A percentile compares a stretch with the other conserved stretches of the same genome.
phyloP scores from a whole-genome alignment of 2,329 filamentous ascomycete genomes.

The Ceratocystis harringtonii region DNA sequence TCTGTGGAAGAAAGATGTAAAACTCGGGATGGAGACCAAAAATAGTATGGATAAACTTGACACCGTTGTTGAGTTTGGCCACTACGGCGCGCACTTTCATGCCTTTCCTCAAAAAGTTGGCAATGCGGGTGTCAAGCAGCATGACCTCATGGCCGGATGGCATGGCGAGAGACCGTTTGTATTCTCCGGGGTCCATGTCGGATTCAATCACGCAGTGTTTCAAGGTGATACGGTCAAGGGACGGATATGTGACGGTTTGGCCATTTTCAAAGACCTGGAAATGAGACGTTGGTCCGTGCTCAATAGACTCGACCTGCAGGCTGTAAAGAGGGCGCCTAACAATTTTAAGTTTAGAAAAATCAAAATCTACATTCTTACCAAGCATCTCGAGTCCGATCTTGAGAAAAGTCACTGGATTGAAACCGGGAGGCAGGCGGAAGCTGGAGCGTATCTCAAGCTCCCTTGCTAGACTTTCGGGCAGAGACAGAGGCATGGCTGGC shows the following conservation, averaged over 20 bases:
- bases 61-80: slow-evolving; percentile 43
- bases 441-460: neutral
- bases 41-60: slow-evolving; percentile 50
- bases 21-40: slow-evolving; percentile 43
- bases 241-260: neutral
- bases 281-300: neutral
- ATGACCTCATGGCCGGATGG: slow-evolving; percentile 29
- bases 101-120: slow-evolving; percentile 43
- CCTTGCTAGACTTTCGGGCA: neutral
- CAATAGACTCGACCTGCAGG: slow-evolving; percentile 1
- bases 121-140: slow-evolving; percentile 48
- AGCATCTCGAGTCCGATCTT: slow-evolving; percentile 4
- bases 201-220: slow-evolving; percentile 32
- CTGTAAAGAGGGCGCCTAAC: neutral
- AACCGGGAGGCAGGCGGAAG: neutral
- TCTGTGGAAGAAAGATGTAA: slow-evolving; percentile 51
- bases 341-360: neutral
- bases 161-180: neutral
- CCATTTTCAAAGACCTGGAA: neutral
- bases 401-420: slow-evolving; percentile 3
- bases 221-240: slow-evolving; percentile 3
- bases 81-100: slow-evolving; percentile 46
- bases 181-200: slow-evolving; percentile 28
- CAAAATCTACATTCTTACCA: neutral
- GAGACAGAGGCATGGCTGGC: neutral